Base-by-base conservation (phyloP, 179 eudicot species). In the Pouteria campechiana region DNA sequence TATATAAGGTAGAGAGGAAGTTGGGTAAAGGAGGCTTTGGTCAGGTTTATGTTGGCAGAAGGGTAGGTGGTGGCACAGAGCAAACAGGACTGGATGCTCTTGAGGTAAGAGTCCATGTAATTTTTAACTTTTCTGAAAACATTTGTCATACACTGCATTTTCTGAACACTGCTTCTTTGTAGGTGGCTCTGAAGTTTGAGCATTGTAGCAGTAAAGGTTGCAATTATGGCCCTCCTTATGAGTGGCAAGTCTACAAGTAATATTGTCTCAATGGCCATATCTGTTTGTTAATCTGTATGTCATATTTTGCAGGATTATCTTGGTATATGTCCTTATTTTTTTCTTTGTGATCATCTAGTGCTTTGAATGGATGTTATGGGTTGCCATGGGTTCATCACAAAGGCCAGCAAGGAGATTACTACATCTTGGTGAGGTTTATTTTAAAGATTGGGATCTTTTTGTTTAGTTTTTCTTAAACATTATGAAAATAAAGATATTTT, bases 221-320 rank as follows among this genome's bases (percentile, higher is more conserved):
- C 77, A 87, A 79, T 61, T 79, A 79, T 65, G 96, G 94, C 42
- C 96, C 96, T 63, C 96, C 96, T 14, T 87, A 83, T 56, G 96
- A 87, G 74, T 87, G 96, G 96, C 96, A 87, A 74, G 96, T 87
- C 50, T 87, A 87, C 86, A 87, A 60, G 96, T 87, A 74, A 65
- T 32, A 15, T 22, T 32, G 34, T 17, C 10, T 54, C 44, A 18
- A 17, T 53, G 42, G 41, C 21, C 13, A 3, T 22, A 35, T 3
- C 20, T 28, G 33, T 11, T 48, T 8, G 24, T 63, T 41, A 15
- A 15, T 35, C 22, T 42, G 4, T 28, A 32, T n/a, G 8, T 16
- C 18, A 12, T 37, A 6, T n/a, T 17, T 25, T 3, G 18, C 20
- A 25, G 14, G 6, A 37, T 15, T 27, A 28, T 11, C 13, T 18